Base-by-base conservation (phyloP, 148 eudicot genomes). In the Rhododendron henanense region DNA sequence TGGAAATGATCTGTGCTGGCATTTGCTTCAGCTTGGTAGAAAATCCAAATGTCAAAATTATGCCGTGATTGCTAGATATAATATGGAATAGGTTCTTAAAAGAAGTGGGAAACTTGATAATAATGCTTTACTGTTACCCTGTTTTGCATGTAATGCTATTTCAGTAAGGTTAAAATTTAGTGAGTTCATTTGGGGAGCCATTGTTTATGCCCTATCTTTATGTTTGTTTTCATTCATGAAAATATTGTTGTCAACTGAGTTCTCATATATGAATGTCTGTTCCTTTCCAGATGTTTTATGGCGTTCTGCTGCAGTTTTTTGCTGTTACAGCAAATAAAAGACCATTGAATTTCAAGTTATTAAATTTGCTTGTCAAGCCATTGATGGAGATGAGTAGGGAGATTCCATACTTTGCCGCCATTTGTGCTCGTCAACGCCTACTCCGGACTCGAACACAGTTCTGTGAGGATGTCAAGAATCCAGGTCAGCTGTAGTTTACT, bases 401-500 rank as follows among this genome's bases (percentile, higher is more conserved):
- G 92, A 91, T 94, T 59, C 99, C 99, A 50, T 95, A 91, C 86
- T 97, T 93, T 87, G 93, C 98, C 33, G 99, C 98, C 75, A 95
- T 93, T 78, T 97, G 99, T 88, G 99, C 99, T 85, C 98, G 98
- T 87, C 95, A 94, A 89, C 87, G 98, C 84, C 82, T 97, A 48
- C 89, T 85, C 76, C 89, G 89, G 57, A 94, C 90, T 75, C 93
- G 98, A 78, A 91, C 93, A 53, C 91, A 86, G 88, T 91, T 97
- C 82, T 88, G 88, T 55, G 96, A 95, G 85, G 99, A 94, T 90
- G 53, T 94, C 39, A 97, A 97, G 89, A 92, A 90, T 86, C 91
- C 93, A 94, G 99, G 99, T 97, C 84, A 25, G 84, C 48, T 85
- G 65, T 35, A 71, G 73, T 63, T 31, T 19, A 83, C 8, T 31